These are phyloP conservation scores for Camptophora hylomeconis DNA, from an alignment of 2,329 filamentous ascomycete species.

Conservation along the genomic window DNA sequence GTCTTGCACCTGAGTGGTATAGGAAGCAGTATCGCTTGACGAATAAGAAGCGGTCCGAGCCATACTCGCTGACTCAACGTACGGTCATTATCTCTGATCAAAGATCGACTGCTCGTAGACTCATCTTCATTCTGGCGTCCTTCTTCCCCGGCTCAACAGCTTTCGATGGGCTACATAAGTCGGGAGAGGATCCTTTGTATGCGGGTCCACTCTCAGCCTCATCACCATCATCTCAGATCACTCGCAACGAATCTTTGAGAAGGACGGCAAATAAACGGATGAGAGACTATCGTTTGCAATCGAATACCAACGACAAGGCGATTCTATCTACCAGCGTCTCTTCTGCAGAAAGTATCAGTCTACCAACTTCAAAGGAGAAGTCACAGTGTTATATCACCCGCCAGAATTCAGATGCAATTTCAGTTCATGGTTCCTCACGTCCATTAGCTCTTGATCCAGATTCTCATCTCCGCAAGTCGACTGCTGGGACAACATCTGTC, in stretches of 20 bases:
- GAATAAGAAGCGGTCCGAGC: slow-evolving; percentile 35
- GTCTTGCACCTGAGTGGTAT: slow-evolving; percentile 41
- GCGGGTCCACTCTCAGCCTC: slow-evolving; percentile 25
- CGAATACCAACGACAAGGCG: background rate
- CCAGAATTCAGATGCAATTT: slow-evolving; percentile 26
- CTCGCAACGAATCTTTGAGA: background rate
- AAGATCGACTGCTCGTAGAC: slow-evolving; percentile 45
- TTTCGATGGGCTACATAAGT: slow-evolving; percentile 7
- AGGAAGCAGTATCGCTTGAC: slow-evolving; percentile 35
- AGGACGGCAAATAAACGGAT: slow-evolving; percentile 1
- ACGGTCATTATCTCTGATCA: slow-evolving; percentile 45
- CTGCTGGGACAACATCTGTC: slow-evolving; percentile 39
- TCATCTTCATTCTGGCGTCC: slow-evolving; percentile 45
- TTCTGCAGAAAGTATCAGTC: slow-evolving; percentile 27
- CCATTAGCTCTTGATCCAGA: slow-evolving; percentile 35
- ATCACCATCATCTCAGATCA: slow-evolving; percentile 34
- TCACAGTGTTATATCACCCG: no score
- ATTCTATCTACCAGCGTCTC: slow-evolving; percentile 29
- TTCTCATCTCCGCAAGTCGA: slow-evolving; percentile 31
- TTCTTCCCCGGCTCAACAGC: slow-evolving; percentile 35
- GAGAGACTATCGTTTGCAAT: background rate
- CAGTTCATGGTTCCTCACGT: no score
- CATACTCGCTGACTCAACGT: slow-evolving; percentile 36
- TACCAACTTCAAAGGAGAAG: no score
- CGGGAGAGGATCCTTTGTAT: slow-evolving; percentile 3